These are phyloP conservation scores for Backusella australiensis DNA, from an alignment of 192 early-diverging fungal genomes.

Conservation along the genomic window DNA sequence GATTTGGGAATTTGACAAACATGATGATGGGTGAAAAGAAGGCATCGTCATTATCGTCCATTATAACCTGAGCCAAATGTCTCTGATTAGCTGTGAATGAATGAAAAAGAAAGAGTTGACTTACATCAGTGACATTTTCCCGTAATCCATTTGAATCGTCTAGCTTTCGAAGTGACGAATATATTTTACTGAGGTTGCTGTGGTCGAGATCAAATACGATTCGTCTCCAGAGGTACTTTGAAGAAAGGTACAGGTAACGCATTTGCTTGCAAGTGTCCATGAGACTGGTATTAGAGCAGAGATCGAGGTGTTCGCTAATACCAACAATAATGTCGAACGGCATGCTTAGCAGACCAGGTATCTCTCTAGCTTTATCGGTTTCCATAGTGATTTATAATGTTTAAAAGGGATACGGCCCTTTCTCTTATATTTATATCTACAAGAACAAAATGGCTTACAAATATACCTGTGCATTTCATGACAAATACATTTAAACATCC, in stretches of 20 bases:
- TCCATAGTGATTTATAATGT: background rate
- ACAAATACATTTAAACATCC: background rate
- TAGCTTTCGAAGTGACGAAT: conserved; percentile 47
- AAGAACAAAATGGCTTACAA: background rate
- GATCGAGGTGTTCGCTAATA: conserved; percentile 41
- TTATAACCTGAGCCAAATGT: conserved; percentile 34
- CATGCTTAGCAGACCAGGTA: conserved; percentile 11
- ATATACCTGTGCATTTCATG: background rate
- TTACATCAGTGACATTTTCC: conserved; percentile 41
- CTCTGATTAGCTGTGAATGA: background rate
- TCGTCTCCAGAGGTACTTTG: conserved; percentile 38
- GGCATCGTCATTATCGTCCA: conserved; percentile 47
- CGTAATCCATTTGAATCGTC: conserved; percentile 39
- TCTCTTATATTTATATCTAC: background rate
- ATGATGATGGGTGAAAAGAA: conserved; percentile 49
- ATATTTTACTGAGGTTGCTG: conserved; percentile 35
- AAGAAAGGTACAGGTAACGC: conserved; percentile 40
- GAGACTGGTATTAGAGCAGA: conserved; percentile 40
- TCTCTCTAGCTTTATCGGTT: background rate
- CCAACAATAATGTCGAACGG: conserved; percentile 41
- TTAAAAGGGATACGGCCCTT: background rate
- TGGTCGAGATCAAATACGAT: conserved; percentile 38
- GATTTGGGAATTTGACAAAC: conserved; percentile 49
- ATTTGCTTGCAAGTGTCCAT: conserved; percentile 44
- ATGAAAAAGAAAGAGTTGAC: too few relatives aligned